Percentiles rank a stretch among this genome's conserved stretches.
Evolutionary conservation across 2,329 filamentous ascomycete species (phyloP).

Genomic region (Stagonosporopsis chrysanthemi): DNA sequence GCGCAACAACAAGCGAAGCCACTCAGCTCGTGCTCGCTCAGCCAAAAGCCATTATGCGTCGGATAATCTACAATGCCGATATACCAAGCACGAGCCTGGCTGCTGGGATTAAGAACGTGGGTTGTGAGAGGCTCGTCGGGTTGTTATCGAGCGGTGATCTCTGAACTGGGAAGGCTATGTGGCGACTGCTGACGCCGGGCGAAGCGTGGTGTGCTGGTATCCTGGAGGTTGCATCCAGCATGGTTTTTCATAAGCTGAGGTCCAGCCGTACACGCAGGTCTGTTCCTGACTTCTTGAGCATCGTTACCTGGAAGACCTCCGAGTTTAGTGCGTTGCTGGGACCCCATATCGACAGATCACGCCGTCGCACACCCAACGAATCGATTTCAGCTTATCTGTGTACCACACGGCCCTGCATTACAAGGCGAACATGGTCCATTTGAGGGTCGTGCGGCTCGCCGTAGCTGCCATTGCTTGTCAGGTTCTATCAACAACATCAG

Average conservation of each 20-base stretch:
- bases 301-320: background rate
- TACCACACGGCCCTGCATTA: background rate
- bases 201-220: constrained; percentile 10
- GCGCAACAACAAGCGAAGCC: constrained; percentile 16
- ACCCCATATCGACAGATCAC: background rate
- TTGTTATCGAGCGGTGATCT: constrained; percentile 11
- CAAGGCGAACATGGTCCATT: constrained; percentile 18
- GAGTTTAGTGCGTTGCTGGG: background rate
- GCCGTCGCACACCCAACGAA: background rate
- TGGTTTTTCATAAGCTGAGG: constrained; percentile 11
- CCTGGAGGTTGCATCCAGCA: constrained; percentile 6
- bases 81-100: constrained; percentile 2
- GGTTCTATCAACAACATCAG: constrained; percentile 13
- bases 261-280: constrained; percentile 13
- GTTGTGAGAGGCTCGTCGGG: constrained; percentile 15
- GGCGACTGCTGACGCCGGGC: constrained; percentile 18
- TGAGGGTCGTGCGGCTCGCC: constrained; percentile 22
- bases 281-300: constrained; percentile 1
- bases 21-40: constrained; percentile 13
- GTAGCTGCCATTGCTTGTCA: constrained; percentile 20
- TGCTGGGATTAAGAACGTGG: background rate
- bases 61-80: background rate
- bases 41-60: constrained; percentile 12
- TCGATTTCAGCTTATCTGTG: background rate
- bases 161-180: constrained; percentile 15